Evolutionary conservation across 2,329 filamentous ascomycete genomes (phyloP), one percentile per base, ranked within the genome.

Genomic region (Nannizziopsis arthrosporioides): DNA sequence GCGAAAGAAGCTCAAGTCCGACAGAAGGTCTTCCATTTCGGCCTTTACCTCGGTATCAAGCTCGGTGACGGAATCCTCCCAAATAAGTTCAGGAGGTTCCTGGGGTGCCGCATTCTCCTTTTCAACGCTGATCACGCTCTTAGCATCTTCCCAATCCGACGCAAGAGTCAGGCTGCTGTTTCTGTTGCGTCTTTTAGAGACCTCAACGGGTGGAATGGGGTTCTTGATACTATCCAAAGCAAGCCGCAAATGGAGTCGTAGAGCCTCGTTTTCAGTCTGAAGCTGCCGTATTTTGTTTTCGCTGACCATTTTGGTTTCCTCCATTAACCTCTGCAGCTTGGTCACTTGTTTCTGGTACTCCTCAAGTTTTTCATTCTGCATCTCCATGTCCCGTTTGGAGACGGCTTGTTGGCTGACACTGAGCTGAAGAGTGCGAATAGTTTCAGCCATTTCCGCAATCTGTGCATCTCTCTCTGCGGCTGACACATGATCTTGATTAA

Each of bases 401-500:
- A 78, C 57, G 74, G 78, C 53, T 59, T 85, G 57, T 69, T 76
- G 54, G 53, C 74, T 80, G 54, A 82, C 76, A 44, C 73, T 86
- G 53, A 94, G 75, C 64, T 96, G 90, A 44, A 98, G 73, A 22
- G 75, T 69, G 15, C 88, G 85, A 56, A 98, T 98, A 56, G 93
- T 92, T 61, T 94, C 90, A 8, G 87, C 83, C 92, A 98, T 96
- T 60, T 88, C 85, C 1, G 79, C 74, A 59, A 98, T 94, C 66
- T 96, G 87, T 3, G 87, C 88, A 66, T 98, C 92, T 55, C 93
- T 82, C 68, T 96, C 86, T 0, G 90, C 92, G 11, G 87, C 84
- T 8, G 85, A 90, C 56, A 95, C 82, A 58, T 88, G 84, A 66
- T 95, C 89, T 68, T 98, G 88, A 70, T 98, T 98, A 69, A 96